Conservation (phyloP, 2,329 filamentous ascomycete genomes). For the Botrytis hyacinthi region DNA sequence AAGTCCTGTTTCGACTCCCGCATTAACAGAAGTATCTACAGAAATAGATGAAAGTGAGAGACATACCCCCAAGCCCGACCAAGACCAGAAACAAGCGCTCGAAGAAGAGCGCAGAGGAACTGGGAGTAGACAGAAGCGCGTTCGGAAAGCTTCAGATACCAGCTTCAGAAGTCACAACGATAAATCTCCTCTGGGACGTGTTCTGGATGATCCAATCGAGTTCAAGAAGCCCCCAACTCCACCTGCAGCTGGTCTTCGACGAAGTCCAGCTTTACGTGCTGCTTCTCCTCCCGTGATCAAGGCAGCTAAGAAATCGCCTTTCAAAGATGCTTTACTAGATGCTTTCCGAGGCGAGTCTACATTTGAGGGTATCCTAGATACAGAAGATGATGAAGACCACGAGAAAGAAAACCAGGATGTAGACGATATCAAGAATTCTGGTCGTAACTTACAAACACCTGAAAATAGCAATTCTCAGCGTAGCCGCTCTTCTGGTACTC, state of each 20-base stretch:
- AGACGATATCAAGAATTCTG: conserved; percentile 22
- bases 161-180: conserved; percentile 6
- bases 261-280: conserved; percentile 55
- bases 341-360: conserved; percentile 62
- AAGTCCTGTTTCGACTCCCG: conserved; percentile 31
- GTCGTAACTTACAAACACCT: conserved; percentile 22
- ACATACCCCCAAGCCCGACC: conserved; percentile 25
- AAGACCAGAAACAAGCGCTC: conserved; percentile 24
- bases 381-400: conserved; percentile 20
- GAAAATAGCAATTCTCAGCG: conserved; percentile 18
- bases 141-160: conserved; percentile 30
- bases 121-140: conserved; percentile 22
- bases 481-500: conserved; percentile 21
- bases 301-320: conserved; percentile 47
- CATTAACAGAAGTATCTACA: conserved; percentile 32
- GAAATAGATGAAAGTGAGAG: conserved; percentile 33
- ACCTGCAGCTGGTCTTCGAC: conserved; percentile 47
- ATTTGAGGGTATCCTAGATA: conserved; percentile 27
- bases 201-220: conserved; percentile 14
- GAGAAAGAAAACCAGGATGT: conserved; percentile 28
- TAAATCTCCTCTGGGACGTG: conserved; percentile 13
- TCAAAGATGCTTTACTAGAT: conserved; percentile 59
- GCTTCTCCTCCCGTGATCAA: conserved; percentile 47
- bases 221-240: conserved; percentile 23
- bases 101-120: conserved; percentile 8